Evolutionary conservation across 306 rosid species (phyloP), one percentile per base, ranked within the genome.

Genomic region (Prunus padus): DNA sequence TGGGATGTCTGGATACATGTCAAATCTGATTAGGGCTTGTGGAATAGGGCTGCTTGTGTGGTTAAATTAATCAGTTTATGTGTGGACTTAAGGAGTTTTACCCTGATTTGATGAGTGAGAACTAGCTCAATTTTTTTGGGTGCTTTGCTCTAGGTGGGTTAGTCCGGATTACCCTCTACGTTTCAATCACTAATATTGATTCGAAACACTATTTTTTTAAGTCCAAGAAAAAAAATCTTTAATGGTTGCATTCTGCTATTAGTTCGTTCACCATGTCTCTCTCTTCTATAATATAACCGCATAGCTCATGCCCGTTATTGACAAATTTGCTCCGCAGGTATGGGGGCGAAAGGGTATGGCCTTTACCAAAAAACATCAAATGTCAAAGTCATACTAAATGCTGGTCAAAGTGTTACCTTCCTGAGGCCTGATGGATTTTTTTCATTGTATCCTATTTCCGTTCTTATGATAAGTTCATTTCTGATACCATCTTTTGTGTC

Each of bases 391-490:
- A 79, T 95, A 78, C 99, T 95, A 63, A 92, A 95, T 60, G 93
- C 96, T 83, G 99, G 99, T 81, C 93, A 90, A 74, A 92, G 92
- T 75, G 91, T 87, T 87, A 86, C 97, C 76, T 92, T 83, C 83
- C 45, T 95, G 91, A 89, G 96, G 86, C 93, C 92, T 18, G 98
- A 95, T 84, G 99, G 99, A 79, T 90, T 84, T 85, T 95, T 95
- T 74, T 90, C 98, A 77, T 95, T 95, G 99, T 95, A 95, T 92
- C 97, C 99, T 90, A 69, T 66, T 44, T 79, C 76, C 60, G 37
- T 37, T 59, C 44, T 68, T 8, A 13, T 33, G 68, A 69, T 76
- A 50, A 57, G 65, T 79, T 60, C 55, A 72, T 30, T 75, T 64
- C 14, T 73, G 69, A 72, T 22, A n/a, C 59, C 45, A 15, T 73